Percentiles rank a stretch among this genome's conserved stretches.
These are phyloP conservation scores for Phlegmacium glaucopus DNA, from an alignment of 768 basidiomycete genomes.

Conservation along the genomic window DNA sequence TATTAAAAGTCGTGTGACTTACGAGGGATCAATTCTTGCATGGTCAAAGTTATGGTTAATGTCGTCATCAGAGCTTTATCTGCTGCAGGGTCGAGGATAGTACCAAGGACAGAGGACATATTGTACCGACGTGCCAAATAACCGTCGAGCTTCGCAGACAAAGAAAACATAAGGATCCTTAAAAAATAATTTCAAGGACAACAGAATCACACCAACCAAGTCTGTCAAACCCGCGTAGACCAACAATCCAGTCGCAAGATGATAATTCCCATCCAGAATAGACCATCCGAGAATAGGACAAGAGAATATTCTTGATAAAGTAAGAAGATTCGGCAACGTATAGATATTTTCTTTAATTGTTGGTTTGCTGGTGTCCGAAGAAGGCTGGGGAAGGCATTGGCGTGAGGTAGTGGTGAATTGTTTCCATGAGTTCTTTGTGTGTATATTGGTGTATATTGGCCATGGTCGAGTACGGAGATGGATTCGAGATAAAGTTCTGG, in stretches of 20 bases:
- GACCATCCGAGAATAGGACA: conserved; percentile 93
- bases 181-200: conserved; percentile 1
- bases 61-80: conserved; percentile 97
- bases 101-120: conserved; percentile 89
- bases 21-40: conserved; percentile 85
- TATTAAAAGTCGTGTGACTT: conserved; percentile 23
- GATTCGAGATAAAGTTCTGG: not conserved
- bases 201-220: conserved; percentile 51
- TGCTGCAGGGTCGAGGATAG: conserved; percentile 94
- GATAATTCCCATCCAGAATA: conserved; percentile 77
- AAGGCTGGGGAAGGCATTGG: conserved; percentile 9
- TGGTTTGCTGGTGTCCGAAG: conserved; percentile 23
- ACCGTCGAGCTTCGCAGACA: conserved; percentile 70
- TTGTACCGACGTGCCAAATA: conserved; percentile 84
- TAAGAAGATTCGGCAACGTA: conserved; percentile 90
- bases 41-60: conserved; percentile 78
- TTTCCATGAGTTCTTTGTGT: conserved; percentile 1
- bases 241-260: conserved; percentile 77
- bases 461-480: not conserved
- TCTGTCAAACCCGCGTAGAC: conserved; percentile 93
- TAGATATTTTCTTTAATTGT: conserved; percentile 83
- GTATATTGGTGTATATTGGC: not conserved
- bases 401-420: conserved; percentile 19
- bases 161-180: not conserved
- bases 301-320: conserved; percentile 79